Evolutionary conservation across 2,329 filamentous ascomycete genomes (phyloP).

Genomic region (Arthroderma sp.): DNA sequence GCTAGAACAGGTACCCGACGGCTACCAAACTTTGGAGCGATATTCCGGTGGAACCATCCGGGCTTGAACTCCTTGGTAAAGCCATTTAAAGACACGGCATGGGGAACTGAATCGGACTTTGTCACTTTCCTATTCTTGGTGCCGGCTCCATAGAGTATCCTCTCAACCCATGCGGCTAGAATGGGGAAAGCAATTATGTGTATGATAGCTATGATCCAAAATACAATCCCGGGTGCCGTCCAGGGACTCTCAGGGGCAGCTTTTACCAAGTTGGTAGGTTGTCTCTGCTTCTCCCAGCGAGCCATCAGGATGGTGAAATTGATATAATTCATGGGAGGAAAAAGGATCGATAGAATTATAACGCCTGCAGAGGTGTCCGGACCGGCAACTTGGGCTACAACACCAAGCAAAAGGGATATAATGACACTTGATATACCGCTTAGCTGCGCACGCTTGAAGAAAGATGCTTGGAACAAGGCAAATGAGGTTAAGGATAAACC

Average conservation of each 20-base stretch:
- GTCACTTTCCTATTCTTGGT: conserved; percentile 26
- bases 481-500: conserved; percentile 68
- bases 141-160: conserved; percentile 60
- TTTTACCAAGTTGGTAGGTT: conserved; percentile 47
- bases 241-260: conserved; percentile 54
- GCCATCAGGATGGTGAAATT: conserved; percentile 66
- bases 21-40: conserved; percentile 31
- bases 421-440: conserved; percentile 72
- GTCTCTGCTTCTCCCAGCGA: conserved; percentile 54
- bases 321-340: conserved; percentile 78
- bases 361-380: conserved; percentile 46
- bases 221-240: conserved; percentile 55
- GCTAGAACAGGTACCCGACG: conserved; percentile 58
- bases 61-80: conserved; percentile 72
- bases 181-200: conserved; percentile 69
- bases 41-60: conserved; percentile 40
- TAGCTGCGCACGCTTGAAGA: conserved; percentile 79
- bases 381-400: conserved; percentile 64
- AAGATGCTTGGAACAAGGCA: conserved; percentile 65
- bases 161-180: conserved; percentile 61
- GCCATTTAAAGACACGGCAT: conserved; percentile 54
- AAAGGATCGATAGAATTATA: conserved; percentile 58
- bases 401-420: conserved; percentile 58
- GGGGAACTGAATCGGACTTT: conserved; percentile 13
- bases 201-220: conserved; percentile 64